A percentile compares a stretch with the other conserved stretches of the same genome.
phyloP scores from a whole-genome alignment of 2,329 filamentous ascomycete species.

The Calonectria leucothoes region DNA sequence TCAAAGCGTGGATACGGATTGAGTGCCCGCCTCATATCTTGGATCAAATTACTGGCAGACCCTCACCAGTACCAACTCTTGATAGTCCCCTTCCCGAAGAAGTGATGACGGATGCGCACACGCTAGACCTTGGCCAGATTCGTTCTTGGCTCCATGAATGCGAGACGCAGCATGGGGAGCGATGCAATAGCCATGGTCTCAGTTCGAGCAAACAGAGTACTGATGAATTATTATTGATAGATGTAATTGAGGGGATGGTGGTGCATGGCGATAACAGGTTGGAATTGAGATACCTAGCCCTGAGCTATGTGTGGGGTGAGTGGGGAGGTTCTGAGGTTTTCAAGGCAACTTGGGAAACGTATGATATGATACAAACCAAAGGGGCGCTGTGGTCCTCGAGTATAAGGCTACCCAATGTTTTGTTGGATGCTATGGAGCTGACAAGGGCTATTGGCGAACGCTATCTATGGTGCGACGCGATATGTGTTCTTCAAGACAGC shows the following conservation, averaged over 20 bases:
- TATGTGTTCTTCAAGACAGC: background rate
- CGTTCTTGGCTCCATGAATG: background rate
- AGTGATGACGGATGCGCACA: background rate
- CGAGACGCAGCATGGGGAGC: background rate
- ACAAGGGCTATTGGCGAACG: background rate
- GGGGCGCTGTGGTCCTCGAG: background rate
- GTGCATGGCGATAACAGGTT: background rate
- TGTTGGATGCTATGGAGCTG: background rate
- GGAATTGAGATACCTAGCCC: background rate
- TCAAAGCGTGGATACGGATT: background rate
- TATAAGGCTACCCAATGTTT: background rate
- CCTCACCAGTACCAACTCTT: background rate
- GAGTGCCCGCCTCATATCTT: background rate
- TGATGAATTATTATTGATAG: background rate
- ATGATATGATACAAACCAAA: background rate
- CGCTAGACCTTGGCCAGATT: background rate
- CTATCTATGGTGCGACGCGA: background rate
- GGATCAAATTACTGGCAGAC: background rate
- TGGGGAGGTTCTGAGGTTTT: background rate
- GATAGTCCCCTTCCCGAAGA: background rate
- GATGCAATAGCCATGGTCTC: background rate
- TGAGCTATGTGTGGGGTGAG: background rate
- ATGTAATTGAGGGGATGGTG: background rate
- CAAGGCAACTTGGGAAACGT: background rate
- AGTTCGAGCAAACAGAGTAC: background rate